Base-by-base conservation (phyloP, 2,329 filamentous ascomycete species). In the Alternaria arbusti region DNA sequence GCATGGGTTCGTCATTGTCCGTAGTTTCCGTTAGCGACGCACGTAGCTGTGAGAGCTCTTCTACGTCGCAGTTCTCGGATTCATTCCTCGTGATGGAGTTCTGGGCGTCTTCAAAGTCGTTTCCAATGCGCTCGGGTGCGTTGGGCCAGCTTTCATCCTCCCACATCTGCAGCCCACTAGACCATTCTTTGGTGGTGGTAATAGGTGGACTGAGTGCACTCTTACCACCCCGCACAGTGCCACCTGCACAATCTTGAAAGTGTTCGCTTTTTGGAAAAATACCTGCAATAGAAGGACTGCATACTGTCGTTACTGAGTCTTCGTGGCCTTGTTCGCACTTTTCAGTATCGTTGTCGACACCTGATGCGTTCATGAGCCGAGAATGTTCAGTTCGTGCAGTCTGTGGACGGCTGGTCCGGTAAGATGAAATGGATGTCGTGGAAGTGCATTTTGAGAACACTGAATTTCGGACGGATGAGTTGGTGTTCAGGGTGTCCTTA, bases 391-490 rank as follows among this genome's bases (percentile, higher is more conserved):
- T n/a, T 4, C 40, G 17, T 28, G 54, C 43, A n/a, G 13, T 28
- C 40, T 15, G 36, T 23, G 20, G 20, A 25, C 23, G 12, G 6
- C 49, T 13, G 23, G 50, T 65, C 36, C 55, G 55, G 23, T 59
- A 47, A 11, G 65, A 64, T 3, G 61, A 62, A 20, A 57, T 67
- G 2, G 64, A 57, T 0, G 59, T 52, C 3, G 32, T 11, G 2
- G 54, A 66, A 15, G 52, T 49, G 10, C n/a, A 13, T 10, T 32
- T 26, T 3, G 61, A 61, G 15, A 63, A 65, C 11, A 61, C 20
- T 2, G 59, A 64, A 12, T 15, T 22, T 6, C 5, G 17, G 12
- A 46, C 9, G 5, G 54, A 56, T 9, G 40, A 30, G 2, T 32
- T 56, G 3, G 28, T 40, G 12, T 46, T 56, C 54, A 56, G 6